Evolutionary conservation across 2,329 filamentous ascomycete genomes (phyloP).

Genomic region (Aspergillus pseudoglaucus): DNA sequence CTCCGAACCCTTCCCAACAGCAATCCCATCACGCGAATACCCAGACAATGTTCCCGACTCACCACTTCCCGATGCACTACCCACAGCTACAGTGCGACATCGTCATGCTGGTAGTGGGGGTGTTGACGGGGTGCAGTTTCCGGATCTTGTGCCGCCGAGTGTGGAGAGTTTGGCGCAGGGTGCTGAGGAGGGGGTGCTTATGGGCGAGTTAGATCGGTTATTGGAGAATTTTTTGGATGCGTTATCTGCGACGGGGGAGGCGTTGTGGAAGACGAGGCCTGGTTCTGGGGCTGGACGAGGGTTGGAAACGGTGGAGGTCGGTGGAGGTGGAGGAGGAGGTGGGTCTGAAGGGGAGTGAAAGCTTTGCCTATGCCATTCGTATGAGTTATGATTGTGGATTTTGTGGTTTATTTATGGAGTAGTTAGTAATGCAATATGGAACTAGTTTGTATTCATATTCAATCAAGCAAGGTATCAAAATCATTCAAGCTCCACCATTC

Average conservation of each 20-base stretch:
- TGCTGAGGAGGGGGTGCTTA: constrained; percentile 30
- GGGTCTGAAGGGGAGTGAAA: background rate
- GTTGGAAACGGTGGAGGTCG: background rate
- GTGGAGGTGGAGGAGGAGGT: background rate
- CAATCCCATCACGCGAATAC: constrained; percentile 16
- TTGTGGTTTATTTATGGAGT: too few species aligned
- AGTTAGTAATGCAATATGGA: too few species aligned
- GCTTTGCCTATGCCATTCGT: too few species aligned
- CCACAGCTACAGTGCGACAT: constrained; percentile 14
- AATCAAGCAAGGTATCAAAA: background rate
- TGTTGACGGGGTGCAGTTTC: constrained; percentile 26
- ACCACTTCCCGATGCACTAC: constrained; percentile 16
- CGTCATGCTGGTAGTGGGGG: constrained; percentile 6
- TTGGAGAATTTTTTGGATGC: constrained; percentile 35
- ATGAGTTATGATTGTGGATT: too few species aligned
- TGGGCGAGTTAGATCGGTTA: constrained; percentile 36
- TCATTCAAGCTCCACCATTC: background rate
- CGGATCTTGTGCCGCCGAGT: constrained; percentile 32
- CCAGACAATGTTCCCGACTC: background rate
- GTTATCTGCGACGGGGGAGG: constrained; percentile 32
- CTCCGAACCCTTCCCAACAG: constrained; percentile 19
- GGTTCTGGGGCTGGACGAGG: background rate
- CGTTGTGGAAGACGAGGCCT: constrained; percentile 12
- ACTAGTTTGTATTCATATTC: too few species aligned
- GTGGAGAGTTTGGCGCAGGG: constrained; percentile 32